Conservation (phyloP, 306 rosid genomes). For the Comarum palustre region DNA sequence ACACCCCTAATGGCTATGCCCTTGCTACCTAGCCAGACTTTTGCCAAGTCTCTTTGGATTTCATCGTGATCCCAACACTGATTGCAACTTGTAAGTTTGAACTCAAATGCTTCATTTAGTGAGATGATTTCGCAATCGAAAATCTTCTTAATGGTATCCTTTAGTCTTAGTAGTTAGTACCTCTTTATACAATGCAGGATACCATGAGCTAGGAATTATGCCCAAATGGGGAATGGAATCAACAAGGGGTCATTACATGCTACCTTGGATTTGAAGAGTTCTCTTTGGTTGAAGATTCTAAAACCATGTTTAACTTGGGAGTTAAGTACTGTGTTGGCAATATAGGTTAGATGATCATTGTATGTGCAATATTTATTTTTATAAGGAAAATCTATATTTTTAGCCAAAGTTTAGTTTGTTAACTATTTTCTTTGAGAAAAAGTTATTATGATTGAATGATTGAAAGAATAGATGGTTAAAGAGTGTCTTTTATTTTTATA, state of each 20-base stretch:
- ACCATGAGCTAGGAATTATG: not conserved
- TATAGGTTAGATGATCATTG: not conserved
- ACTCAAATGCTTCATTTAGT: not conserved
- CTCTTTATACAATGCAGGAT: constrained; percentile 25
- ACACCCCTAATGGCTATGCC: constrained; percentile 40
- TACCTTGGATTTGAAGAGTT: not conserved
- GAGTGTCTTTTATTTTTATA: too few species aligned
- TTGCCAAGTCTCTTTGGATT: constrained; percentile 61
- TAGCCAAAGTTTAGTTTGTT: not conserved
- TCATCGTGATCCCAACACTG: constrained; percentile 38
- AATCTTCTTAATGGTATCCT: not conserved
- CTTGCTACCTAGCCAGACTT: constrained; percentile 50
- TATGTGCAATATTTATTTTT: not conserved
- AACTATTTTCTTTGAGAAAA: not conserved
- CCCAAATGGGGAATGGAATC: not conserved
- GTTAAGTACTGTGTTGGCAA: not conserved
- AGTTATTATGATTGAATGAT: not conserved
- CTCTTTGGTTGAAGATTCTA: not conserved
- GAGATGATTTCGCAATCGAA: not conserved
- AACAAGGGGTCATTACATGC: not conserved
- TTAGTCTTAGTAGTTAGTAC: not conserved
- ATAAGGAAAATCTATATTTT: not conserved
- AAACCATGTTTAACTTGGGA: not conserved
- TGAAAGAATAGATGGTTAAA: too few species aligned
- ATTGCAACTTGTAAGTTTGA: constrained; percentile 35